Evolutionary conservation across 768 basidiomycete species (phyloP).

Genomic region (Phanerodontia chrysosporium): DNA sequence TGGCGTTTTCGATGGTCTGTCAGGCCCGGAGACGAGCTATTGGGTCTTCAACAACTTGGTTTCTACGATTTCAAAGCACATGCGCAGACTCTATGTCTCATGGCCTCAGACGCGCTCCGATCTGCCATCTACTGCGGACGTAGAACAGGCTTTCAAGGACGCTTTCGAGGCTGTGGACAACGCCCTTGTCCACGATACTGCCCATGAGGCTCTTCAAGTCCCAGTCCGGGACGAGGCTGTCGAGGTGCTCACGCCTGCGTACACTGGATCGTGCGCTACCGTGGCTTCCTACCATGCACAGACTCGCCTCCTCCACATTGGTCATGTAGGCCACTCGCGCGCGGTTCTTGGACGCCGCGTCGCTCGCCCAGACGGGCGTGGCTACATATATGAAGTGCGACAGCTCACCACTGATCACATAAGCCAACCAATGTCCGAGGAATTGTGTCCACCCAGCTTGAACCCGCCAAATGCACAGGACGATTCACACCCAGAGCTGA

Average conservation of each 20-base stretch:
- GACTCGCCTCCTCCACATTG: slow-evolving; percentile 35
- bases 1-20: slow-evolving; percentile 30
- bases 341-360: slow-evolving; percentile 43
- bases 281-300: slow-evolving; percentile 41
- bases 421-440: slow-evolving; percentile 31
- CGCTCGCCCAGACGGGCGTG: slow-evolving; percentile 21
- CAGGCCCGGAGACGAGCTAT: slow-evolving; percentile 29
- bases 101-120: neutral
- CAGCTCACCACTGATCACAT: slow-evolving; percentile 38
- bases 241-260: slow-evolving; percentile 29
- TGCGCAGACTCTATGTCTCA: slow-evolving; percentile 18
- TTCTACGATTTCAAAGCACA: slow-evolving; percentile 16
- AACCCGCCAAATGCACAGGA: slow-evolving; percentile 33
- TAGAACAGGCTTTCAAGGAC: slow-evolving; percentile 33
- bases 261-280: slow-evolving; percentile 40
- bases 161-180: slow-evolving; percentile 39
- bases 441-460: slow-evolving; percentile 23
- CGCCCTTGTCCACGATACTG: slow-evolving; percentile 32
- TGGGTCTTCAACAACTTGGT: slow-evolving; percentile 32
- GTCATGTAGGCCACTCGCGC: slow-evolving; percentile 44
- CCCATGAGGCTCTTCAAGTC: slow-evolving; percentile 24
- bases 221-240: slow-evolving; percentile 26
- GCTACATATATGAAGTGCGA: slow-evolving; percentile 31
- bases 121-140: slow-evolving; percentile 21
- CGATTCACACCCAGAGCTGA: slow-evolving; percentile 36